These are phyloP conservation scores for Chrysanthemum lavandulifolium DNA, from an alignment of 129 eudicot species.

Conservation along the genomic window DNA sequence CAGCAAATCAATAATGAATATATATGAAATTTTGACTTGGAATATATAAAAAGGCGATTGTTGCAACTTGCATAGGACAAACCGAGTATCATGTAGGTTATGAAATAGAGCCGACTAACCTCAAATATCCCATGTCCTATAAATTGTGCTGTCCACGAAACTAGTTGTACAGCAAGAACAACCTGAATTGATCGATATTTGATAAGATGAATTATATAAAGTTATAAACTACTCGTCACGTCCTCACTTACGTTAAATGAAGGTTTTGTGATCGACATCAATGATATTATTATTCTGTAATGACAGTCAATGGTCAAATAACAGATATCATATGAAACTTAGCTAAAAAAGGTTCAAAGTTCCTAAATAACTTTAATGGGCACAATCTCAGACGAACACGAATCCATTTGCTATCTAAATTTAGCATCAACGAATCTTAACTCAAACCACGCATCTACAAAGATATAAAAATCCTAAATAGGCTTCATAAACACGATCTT, in stretches of 20 bases:
- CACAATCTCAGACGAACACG: background rate
- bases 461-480: background rate
- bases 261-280: background rate
- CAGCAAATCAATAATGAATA: background rate
- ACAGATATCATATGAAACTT: background rate
- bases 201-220: background rate
- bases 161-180: conserved; percentile 51
- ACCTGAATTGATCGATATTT: conserved; percentile 49
- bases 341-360: background rate
- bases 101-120: conserved; percentile 26
- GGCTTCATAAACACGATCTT: background rate
- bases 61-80: conserved; percentile 3
- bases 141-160: conserved; percentile 55
- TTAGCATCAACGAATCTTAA: background rate
- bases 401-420: conserved; percentile 10
- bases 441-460: background rate
- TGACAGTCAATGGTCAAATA: background rate
- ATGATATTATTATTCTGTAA: background rate
- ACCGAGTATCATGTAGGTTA: background rate
- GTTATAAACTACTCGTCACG: background rate
- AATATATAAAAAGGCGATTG: background rate
- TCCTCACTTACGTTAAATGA: background rate
- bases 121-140: conserved; percentile 58
- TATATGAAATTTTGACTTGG: background rate
- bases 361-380: too few species aligned